These are phyloP conservation scores for Petrea volubilis DNA, from an alignment of 257 asterid genomes.

Conservation along the genomic window DNA sequence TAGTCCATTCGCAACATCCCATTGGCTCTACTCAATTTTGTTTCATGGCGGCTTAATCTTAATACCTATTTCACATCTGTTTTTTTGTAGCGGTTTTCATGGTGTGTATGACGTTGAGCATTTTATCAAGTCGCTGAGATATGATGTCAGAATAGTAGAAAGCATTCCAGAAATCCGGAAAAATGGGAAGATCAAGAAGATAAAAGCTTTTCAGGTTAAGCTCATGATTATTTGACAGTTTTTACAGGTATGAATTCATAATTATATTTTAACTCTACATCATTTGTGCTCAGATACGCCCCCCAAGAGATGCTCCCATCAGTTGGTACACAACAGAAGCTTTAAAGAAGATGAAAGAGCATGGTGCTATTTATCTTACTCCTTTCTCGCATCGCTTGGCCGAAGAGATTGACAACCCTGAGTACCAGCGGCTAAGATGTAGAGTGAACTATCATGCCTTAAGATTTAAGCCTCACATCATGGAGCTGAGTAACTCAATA, in stretches of 20 bases:
- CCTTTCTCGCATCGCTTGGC: constrained; percentile 98
- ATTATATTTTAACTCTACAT: constrained; percentile 20
- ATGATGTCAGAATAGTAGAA: constrained; percentile 87
- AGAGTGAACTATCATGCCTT: constrained; percentile 97
- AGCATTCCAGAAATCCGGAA: constrained; percentile 76
- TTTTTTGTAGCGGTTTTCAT: constrained; percentile 73
- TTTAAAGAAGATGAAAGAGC: constrained; percentile 84
- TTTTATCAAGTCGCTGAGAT: constrained; percentile 81
- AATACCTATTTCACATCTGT: constrained; percentile 20
- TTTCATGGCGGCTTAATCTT: constrained; percentile 13
- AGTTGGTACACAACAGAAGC: constrained; percentile 93
- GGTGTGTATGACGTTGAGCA: constrained; percentile 94
- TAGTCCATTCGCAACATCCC: not conserved
- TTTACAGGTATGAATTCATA: constrained; percentile 8
- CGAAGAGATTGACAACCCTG: constrained; percentile 89
- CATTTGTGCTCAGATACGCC: constrained; percentile 62
- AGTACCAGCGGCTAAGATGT: constrained; percentile 93
- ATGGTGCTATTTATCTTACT: constrained; percentile 93
- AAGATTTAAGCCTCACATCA: constrained; percentile 83
- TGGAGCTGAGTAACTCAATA: constrained; percentile 85
- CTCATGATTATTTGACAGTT: constrained; percentile 18
- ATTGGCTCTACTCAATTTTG: constrained; percentile 2
- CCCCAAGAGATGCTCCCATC: constrained; percentile 94
- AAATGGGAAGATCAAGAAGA: constrained; percentile 88
- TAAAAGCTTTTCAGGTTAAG: constrained; percentile 82